phyloP scores from a whole-genome alignment of 1,284 basidiomycete species.

The Violaceomyces palustris region DNA sequence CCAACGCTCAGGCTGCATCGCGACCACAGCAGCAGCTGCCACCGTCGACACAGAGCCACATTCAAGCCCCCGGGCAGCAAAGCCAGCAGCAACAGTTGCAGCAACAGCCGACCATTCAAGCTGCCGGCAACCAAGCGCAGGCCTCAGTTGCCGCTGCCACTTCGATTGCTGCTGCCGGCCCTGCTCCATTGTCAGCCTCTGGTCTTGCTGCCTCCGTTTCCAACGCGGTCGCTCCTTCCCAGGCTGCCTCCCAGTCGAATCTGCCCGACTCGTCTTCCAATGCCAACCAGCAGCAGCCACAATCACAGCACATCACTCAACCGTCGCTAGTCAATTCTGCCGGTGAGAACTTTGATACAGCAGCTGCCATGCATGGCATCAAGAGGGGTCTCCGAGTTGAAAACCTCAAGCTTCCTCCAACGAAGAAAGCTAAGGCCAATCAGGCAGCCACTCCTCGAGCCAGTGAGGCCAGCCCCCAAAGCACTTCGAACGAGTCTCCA shows the following conservation, averaged over 20 bases:
- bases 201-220: too few species aligned
- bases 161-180: too few species aligned
- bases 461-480: constrained; percentile 11
- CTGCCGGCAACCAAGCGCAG: constrained; percentile 4
- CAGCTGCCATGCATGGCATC: constrained; percentile 33
- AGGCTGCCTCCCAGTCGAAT: too few species aligned
- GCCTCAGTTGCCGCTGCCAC: constrained; percentile 4
- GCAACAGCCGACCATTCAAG: constrained; percentile 5
- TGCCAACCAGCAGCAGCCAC: too few species aligned
- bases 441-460: constrained; percentile 8
- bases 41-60: too few species aligned
- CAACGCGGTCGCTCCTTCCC: too few species aligned
- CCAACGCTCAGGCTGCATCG: not conserved
- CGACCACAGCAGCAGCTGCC: constrained; percentile 1
- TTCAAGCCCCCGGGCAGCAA: constrained; percentile 2
- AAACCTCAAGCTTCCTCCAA: constrained; percentile 46
- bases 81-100: constrained; percentile 4
- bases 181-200: too few species aligned
- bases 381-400: constrained; percentile 45
- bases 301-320: too few species aligned
- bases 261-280: too few species aligned
- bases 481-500: constrained; percentile 26
- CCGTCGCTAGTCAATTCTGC: constrained; percentile 8
- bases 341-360: constrained; percentile 23
- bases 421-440: constrained; percentile 36